Conservation (phyloP, 2,329 filamentous ascomycete genomes). For the Daldinia eschscholtzii region DNA sequence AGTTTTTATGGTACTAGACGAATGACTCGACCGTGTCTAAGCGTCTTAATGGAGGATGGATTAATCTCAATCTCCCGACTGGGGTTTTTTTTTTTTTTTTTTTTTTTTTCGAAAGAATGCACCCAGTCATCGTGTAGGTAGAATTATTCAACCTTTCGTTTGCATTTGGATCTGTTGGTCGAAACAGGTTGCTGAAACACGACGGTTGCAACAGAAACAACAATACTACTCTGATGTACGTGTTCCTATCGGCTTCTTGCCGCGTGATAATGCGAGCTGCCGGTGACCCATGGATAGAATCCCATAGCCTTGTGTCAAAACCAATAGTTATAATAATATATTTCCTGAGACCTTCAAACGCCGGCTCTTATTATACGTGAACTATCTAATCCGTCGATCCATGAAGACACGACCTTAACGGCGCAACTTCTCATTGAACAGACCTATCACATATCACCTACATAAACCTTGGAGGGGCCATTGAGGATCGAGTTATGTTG, state of each 20-base stretch:
- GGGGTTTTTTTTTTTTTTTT: too few species aligned
- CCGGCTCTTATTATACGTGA: not conserved
- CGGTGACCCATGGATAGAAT: not conserved
- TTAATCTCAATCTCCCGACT: not conserved
- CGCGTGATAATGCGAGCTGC: not conserved
- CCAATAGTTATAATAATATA: too few species aligned
- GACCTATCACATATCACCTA: not conserved
- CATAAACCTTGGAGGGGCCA: not conserved
- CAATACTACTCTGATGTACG: conserved; percentile 11
- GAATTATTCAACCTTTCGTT: not conserved
- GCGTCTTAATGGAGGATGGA: not conserved
- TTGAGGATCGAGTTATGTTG: not conserved
- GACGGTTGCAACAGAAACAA: conserved; percentile 9
- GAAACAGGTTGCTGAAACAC: not conserved
- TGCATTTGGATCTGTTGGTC: not conserved
- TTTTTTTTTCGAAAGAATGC: not conserved
- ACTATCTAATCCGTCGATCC: not conserved
- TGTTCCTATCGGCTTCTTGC: conserved; percentile 16
- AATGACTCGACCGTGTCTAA: not conserved
- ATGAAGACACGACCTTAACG: not conserved
- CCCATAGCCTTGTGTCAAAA: not conserved
- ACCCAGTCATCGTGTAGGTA: not conserved
- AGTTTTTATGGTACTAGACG: not conserved
- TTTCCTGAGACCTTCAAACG: not conserved
- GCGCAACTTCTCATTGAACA: not conserved